Evolutionary conservation across 345 rosid species (phyloP), one percentile per base, ranked within the genome.

Genomic region (Dipteronia sinensis): DNA sequence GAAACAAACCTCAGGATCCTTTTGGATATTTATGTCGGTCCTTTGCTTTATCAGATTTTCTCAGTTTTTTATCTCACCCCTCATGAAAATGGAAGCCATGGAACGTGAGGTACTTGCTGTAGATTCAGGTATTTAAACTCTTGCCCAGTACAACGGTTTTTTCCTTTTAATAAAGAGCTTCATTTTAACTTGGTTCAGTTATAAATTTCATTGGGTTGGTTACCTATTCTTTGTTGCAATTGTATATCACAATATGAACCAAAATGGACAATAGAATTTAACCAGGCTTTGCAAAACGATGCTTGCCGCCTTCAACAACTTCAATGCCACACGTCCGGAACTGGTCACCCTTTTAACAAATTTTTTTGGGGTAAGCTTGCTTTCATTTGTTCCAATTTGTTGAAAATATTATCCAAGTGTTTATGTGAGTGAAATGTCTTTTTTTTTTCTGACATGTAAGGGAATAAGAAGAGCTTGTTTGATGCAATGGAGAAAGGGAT

Each of bases 61-160:
- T 74, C 97, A 96, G 83, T 96, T 96, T 88, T 96, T 96, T 81
- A 84, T 96, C 85, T 90, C 98, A n/a, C 99, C 99, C 65, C 95
- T 96, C 49, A 87, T 96, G 82, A 96, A 96, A 84, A 80, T 76
- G 75, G 99, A 92, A 82, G 97, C 99, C 10, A 94, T 96, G 99
- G 97, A 96, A 75, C 85, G 99, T 62, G 99, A 96, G 84, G 89
- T 94, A 51, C 97, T 96, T 85, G 97, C 99, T 67, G 93, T 96
- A 49, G 99, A 96, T 86, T 96, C 99, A 85, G 99, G 99, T 94
- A 70, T 69, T 69, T 65, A 9, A 59, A 63, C 77, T 77, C 64
- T 29, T 78, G 58, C 74, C 15, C 47, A 20, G 49, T 66, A 73
- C 74, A 55, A 38, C 47, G 59, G 61, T 64, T 76, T 65, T 56